phyloP scores from a whole-genome alignment of 352 stramenopile genomes.

The Phytophthora capsici region DNA sequence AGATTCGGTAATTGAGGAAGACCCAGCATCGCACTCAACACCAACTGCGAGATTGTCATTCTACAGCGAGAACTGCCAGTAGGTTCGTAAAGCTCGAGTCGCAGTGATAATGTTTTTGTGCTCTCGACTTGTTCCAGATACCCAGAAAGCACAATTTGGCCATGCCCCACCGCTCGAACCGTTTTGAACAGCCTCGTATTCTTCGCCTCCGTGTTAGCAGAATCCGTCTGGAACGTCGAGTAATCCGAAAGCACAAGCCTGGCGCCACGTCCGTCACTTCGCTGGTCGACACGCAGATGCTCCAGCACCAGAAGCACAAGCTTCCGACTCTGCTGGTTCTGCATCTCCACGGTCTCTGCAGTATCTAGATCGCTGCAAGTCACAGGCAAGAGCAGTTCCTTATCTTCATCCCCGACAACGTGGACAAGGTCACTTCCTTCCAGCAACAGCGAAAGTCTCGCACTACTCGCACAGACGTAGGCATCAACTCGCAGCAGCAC shows the following conservation, averaged over 20 bases:
- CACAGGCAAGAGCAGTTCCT: slow-evolving; percentile 27
- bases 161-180: slow-evolving; percentile 42
- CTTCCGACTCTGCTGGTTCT: slow-evolving; percentile 16
- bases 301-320: slow-evolving; percentile 56
- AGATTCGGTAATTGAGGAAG: slow-evolving; percentile 11
- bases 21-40: slow-evolving; percentile 18
- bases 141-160: slow-evolving; percentile 47
- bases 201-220: not conserved
- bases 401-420: slow-evolving; percentile 42
- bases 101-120: slow-evolving; percentile 2
- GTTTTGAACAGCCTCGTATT: slow-evolving; percentile 53
- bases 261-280: slow-evolving; percentile 50
- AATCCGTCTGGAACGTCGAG: slow-evolving; percentile 10
- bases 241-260: slow-evolving; percentile 62
- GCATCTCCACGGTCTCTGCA: slow-evolving; percentile 1
- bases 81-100: slow-evolving; percentile 54
- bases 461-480: slow-evolving; percentile 63
- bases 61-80: slow-evolving; percentile 40
- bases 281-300: slow-evolving; percentile 60
- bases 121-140: slow-evolving; percentile 15
- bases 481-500: slow-evolving; percentile 60
- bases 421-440: slow-evolving; percentile 51
- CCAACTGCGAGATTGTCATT: slow-evolving; percentile 12
- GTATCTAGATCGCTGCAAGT: not conserved
- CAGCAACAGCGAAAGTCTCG: slow-evolving; percentile 53